Evolutionary conservation across 2,329 filamentous ascomycete genomes (phyloP), one percentile per base, ranked within the genome.

Genomic region (Xylaria multiplex): DNA sequence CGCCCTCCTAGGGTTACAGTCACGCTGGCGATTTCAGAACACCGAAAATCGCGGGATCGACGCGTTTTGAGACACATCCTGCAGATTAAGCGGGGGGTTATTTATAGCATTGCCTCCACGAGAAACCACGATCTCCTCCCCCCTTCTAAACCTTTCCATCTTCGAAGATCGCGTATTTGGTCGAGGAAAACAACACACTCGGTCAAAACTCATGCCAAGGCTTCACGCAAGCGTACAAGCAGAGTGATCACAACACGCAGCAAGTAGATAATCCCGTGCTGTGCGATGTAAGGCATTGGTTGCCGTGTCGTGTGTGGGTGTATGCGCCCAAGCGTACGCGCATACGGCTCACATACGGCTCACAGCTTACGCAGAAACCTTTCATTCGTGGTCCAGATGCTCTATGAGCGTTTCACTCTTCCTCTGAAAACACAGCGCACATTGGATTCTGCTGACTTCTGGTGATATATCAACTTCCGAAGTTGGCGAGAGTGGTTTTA

Each of bases 41-140:
- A 56, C n/a, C 14, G 54, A 19, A 42, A 27, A 48, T 61, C 45
- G 57, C 53, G 48, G 53, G 67, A 67, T 69, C 64, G 64, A 69
- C 67, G 67, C 64, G 67, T 69, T 46, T 62, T 46, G 61, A 69
- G 64, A 64, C 66, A 53, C 56, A 64, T 62, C 43, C 65, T 67
- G 54, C 64, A 65, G 59, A 60, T 22, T 57, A 24, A 35, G 30
- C 40, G 46, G 54, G 64, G 59, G 32, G 53, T 66, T 69, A 69
- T 69, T 69, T 67, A 67, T 69, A 69, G 67, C 52, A 58, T 37
- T 48, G 53, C 49, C 53, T 55, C 55, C 58, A 56, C 42, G 54
- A 52, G 32, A 48, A 55, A 13, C 45, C 52, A 50, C 42, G 16
- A 0, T 3, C 8, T 49, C 24, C 11, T 53, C n/a, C 4, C 2